These are phyloP conservation scores for Macadamia integrifolia DNA, from an alignment of 164 flowering plant species.

Conservation along the genomic window DNA sequence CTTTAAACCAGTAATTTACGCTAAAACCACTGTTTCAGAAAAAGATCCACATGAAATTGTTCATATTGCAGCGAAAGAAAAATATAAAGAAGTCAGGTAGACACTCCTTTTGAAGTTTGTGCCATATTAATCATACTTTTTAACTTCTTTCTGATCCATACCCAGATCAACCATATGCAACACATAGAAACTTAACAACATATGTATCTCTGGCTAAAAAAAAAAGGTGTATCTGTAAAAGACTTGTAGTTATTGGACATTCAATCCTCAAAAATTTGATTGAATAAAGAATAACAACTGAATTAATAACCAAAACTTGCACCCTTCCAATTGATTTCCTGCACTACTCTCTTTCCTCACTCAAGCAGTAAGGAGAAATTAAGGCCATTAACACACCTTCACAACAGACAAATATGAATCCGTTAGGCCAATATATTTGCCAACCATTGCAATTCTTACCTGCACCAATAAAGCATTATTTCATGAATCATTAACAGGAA, in stretches of 20 bases:
- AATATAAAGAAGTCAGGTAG: background rate
- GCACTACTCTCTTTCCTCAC: no score
- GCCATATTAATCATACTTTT: background rate
- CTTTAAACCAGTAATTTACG: background rate
- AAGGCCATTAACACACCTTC: slow-evolving; percentile 47
- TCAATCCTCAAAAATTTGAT: no score
- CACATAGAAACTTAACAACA: background rate
- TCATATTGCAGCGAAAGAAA: background rate
- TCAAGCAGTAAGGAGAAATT: background rate
- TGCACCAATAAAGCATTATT: slow-evolving; percentile 24
- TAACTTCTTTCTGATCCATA: background rate
- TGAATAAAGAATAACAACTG: no score
- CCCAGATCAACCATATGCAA: no score
- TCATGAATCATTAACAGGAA: slow-evolving; percentile 3
- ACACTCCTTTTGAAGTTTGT: background rate
- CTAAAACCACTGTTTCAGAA: background rate
- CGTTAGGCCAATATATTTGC: slow-evolving; percentile 84
- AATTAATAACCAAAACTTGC: no score
- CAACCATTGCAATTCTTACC: slow-evolving; percentile 96
- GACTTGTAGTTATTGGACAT: no score
- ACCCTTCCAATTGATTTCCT: no score
- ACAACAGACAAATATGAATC: slow-evolving; percentile 95
- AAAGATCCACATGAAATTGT: background rate
- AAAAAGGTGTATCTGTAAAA: no score
- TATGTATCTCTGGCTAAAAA: background rate